phyloP scores from a whole-genome alignment of 805 yeast species.

The Jamesozyma hellenica region DNA sequence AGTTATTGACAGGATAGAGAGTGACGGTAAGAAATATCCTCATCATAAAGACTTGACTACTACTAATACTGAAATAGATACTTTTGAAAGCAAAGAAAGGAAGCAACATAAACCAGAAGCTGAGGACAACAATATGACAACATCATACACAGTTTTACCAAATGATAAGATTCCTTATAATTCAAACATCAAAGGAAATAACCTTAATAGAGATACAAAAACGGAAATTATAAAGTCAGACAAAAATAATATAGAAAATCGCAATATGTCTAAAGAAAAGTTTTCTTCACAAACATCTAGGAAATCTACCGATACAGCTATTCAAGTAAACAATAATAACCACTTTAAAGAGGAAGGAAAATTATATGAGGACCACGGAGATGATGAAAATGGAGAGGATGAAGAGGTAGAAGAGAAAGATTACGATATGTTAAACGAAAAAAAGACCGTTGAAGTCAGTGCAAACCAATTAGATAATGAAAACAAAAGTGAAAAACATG shows the following conservation, averaged over 20 bases:
- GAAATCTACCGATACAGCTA: background rate
- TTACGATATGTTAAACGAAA: constrained; percentile 12
- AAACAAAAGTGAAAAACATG: constrained; percentile 13
- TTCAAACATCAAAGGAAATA: too few species aligned
- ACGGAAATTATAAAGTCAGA: too few species aligned
- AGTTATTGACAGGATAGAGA: background rate
- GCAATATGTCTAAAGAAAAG: too few species aligned
- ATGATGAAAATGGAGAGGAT: constrained; percentile 1
- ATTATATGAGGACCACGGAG: background rate
- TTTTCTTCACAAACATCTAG: background rate
- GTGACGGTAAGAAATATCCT: background rate
- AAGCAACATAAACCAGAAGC: too few species aligned
- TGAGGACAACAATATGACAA: too few species aligned
- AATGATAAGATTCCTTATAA: too few species aligned
- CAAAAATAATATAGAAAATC: background rate
- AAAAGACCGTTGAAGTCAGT: background rate
- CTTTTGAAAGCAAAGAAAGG: too few species aligned
- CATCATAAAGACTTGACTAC: too few species aligned
- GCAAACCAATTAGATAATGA: background rate
- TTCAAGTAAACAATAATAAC: background rate
- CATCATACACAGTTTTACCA: too few species aligned
- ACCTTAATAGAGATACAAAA: too few species aligned
- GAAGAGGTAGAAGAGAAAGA: constrained; percentile 10
- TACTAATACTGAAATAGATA: too few species aligned
- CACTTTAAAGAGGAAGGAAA: constrained; percentile 4